Conservation (phyloP, 371 early-diverging fungal species). For the Syncephalis fuscata region DNA sequence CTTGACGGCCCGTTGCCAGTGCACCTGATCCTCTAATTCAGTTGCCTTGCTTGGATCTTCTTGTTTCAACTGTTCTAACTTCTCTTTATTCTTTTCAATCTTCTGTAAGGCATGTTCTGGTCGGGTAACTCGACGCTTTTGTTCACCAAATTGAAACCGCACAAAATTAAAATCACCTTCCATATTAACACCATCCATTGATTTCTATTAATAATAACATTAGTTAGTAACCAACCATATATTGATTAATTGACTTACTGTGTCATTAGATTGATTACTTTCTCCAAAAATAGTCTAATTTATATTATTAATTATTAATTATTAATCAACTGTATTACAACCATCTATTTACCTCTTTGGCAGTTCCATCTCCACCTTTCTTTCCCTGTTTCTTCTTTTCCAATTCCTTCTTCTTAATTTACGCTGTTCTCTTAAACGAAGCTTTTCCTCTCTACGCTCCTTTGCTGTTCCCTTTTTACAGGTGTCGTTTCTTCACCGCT, state of each 20-base stretch:
- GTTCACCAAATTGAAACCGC: slow-evolving; percentile 49
- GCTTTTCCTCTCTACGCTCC: slow-evolving; percentile 14
- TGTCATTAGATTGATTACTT: too few relatives aligned
- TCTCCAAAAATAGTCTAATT: too few relatives aligned
- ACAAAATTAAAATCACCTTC: slow-evolving; percentile 49
- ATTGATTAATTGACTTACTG: too few relatives aligned
- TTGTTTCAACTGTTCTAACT: slow-evolving; percentile 50
- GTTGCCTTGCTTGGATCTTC: slow-evolving; percentile 43
- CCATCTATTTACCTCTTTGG: too few relatives aligned
- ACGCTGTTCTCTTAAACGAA: slow-evolving; percentile 4
- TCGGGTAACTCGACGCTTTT: slow-evolving; percentile 61
- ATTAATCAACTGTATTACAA: too few relatives aligned
- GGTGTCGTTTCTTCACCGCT: background rate
- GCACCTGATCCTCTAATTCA: slow-evolving; percentile 49
- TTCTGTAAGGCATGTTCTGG: slow-evolving; percentile 36
- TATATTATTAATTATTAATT: too few relatives aligned
- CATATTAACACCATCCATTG: slow-evolving; percentile 30
- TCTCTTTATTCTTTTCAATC: slow-evolving; percentile 56
- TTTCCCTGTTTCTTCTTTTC: slow-evolving; percentile 1
- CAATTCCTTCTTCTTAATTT: slow-evolving; percentile 2
- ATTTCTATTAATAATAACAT: too few relatives aligned
- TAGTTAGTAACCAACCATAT: too few relatives aligned
- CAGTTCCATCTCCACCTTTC: slow-evolving; percentile 4
- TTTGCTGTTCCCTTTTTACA: background rate
- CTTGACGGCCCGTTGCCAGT: slow-evolving; percentile 64